These are phyloP conservation scores for Asterophora lycoperdoides DNA, from an alignment of 768 basidiomycete species.

Conservation along the genomic window DNA sequence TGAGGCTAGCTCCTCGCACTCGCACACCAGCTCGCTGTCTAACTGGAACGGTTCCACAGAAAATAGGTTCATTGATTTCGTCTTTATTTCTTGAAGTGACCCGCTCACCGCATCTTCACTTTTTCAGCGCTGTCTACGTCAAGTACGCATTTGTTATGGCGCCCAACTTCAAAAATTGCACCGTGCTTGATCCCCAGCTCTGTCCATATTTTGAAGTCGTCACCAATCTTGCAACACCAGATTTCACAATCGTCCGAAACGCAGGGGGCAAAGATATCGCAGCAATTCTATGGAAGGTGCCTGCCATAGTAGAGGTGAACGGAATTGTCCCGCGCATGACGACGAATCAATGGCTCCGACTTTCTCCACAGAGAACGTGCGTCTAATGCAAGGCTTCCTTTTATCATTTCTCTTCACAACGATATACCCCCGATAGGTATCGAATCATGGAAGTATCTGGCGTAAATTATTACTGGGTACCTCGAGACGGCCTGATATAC, in stretches of 20 bases:
- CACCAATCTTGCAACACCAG: constrained; percentile 31
- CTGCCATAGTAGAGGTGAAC: constrained; percentile 32
- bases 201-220: constrained; percentile 35
- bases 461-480: constrained; percentile 1
- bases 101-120: too few relatives aligned
- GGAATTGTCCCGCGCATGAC: constrained; percentile 28
- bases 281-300: constrained; percentile 36
- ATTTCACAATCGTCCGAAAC: constrained; percentile 35
- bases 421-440: background rate
- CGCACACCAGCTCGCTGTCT: too few relatives aligned
- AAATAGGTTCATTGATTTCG: too few relatives aligned
- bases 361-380: constrained; percentile 36
- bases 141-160: too few relatives aligned
- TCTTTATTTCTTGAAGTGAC: too few relatives aligned
- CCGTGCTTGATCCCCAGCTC: constrained; percentile 34
- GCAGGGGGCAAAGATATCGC: constrained; percentile 32
- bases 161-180: constrained; percentile 33
- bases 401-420: too few relatives aligned
- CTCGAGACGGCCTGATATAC: background rate
- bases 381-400: background rate
- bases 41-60: too few relatives aligned
- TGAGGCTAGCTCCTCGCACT: background rate
- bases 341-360: constrained; percentile 36
- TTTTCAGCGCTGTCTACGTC: too few relatives aligned
- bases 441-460: constrained; percentile 1